Percentiles rank a stretch among this genome's conserved stretches.
These are phyloP conservation scores for Epipyxis sp. DNA, from an alignment of 108 stramenopile genomes.

Conservation along the genomic window DNA sequence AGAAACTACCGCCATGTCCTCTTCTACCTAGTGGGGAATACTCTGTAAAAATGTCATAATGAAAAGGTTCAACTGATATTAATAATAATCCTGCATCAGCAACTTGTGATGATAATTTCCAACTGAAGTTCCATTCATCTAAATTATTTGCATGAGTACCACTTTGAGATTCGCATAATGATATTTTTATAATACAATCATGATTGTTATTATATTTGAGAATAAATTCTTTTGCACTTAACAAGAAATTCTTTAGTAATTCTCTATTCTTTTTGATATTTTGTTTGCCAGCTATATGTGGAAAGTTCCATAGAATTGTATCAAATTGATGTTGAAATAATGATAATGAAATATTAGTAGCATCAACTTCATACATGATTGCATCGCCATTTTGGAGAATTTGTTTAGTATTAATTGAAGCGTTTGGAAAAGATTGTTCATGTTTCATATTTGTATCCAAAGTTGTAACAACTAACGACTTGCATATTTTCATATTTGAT, in stretches of 20 bases:
- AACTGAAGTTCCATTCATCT: neutral
- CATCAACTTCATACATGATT: neutral
- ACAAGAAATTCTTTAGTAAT: neutral
- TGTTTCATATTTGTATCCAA: neutral
- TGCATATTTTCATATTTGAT: neutral
- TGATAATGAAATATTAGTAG: neutral
- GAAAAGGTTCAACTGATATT: neutral
- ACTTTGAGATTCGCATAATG: neutral
- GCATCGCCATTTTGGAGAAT: neutral
- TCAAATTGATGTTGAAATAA: neutral
- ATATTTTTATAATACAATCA: neutral
- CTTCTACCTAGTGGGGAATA: neutral
- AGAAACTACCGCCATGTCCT: neutral
- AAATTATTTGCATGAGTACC: neutral
- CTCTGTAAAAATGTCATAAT: neutral
- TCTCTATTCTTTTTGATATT: constrained; percentile 23
- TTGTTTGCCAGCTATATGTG: constrained; percentile 25
- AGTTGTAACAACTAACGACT: neutral
- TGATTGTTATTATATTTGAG: too few species aligned
- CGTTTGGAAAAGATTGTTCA: neutral
- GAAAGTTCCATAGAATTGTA: constrained; percentile 25
- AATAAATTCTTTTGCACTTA: neutral
- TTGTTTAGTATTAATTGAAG: neutral
- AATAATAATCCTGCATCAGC: neutral
- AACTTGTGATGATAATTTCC: neutral